These are phyloP conservation scores for Pisolithus microcarpus DNA, from an alignment of 768 basidiomycete genomes.

Conservation along the genomic window DNA sequence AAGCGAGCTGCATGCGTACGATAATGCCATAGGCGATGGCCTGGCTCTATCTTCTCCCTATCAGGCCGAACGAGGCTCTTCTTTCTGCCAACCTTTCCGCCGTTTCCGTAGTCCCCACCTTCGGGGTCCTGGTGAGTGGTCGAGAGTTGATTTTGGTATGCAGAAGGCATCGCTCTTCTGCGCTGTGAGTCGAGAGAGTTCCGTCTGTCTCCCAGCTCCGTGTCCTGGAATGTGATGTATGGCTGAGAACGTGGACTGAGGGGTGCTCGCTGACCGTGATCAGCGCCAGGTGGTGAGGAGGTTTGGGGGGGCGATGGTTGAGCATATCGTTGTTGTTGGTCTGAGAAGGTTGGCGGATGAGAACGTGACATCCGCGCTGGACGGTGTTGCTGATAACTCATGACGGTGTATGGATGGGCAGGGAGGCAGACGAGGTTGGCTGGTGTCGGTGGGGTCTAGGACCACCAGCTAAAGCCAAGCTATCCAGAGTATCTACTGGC, in stretches of 20 bases:
- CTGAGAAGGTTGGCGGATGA: slow-evolving; percentile 33
- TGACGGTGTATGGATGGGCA: slow-evolving; percentile 1
- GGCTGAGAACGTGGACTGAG: slow-evolving; percentile 18
- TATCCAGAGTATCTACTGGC: neutral
- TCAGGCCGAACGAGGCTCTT: slow-evolving; percentile 91
- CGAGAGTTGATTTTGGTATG: slow-evolving; percentile 42
- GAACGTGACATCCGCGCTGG: slow-evolving; percentile 25
- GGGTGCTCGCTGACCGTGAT: slow-evolving; percentile 14
- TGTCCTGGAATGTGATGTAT: slow-evolving; percentile 63
- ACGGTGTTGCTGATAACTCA: slow-evolving; percentile 38
- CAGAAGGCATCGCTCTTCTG: slow-evolving; percentile 37
- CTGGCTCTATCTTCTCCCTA: slow-evolving; percentile 92
- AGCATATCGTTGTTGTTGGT: slow-evolving; percentile 16
- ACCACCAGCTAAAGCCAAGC: neutral
- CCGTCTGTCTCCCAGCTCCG: slow-evolving; percentile 63
- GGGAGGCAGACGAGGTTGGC: neutral
- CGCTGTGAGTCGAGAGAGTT: slow-evolving; percentile 50
- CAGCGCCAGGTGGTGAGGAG: slow-evolving; percentile 9
- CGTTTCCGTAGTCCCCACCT: slow-evolving; percentile 34
- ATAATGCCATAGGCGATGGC: slow-evolving; percentile 93
- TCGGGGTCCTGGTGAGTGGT: slow-evolving; percentile 31
- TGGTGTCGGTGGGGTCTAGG: neutral
- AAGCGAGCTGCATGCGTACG: slow-evolving; percentile 76
- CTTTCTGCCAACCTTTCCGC: slow-evolving; percentile 62
- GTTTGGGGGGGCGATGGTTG: slow-evolving; percentile 16